Conservation (phyloP, 2,329 filamentous ascomycete genomes). For the Sclerotinia trifoliorum region DNA sequence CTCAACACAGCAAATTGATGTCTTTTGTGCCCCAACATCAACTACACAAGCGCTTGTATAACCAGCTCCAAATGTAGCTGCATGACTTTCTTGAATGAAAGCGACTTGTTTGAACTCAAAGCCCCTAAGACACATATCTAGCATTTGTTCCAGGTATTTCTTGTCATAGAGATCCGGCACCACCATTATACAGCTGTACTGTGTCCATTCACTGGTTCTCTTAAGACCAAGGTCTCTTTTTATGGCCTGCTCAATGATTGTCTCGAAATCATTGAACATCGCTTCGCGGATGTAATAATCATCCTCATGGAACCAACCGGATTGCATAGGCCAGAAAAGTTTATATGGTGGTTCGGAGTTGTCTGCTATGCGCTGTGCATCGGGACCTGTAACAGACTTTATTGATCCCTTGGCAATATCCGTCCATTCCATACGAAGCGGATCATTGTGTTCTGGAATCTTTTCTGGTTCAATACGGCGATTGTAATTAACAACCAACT, state of each 20-base stretch:
- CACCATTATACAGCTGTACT: slow-evolving; percentile 95
- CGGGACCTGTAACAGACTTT: slow-evolving; percentile 65
- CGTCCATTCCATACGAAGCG: slow-evolving; percentile 92
- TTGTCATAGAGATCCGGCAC: slow-evolving; percentile 98
- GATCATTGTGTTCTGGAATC: slow-evolving; percentile 93
- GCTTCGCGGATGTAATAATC: slow-evolving; percentile 80
- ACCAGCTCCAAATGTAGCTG: slow-evolving; percentile 90
- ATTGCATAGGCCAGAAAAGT: slow-evolving; percentile 85
- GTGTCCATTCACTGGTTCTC: slow-evolving; percentile 75
- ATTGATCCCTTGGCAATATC: slow-evolving; percentile 66
- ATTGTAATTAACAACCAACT: slow-evolving; percentile 93
- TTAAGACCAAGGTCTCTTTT: slow-evolving; percentile 78
- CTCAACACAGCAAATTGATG: slow-evolving; percentile 93
- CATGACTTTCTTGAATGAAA: slow-evolving; percentile 94
- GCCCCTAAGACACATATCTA: slow-evolving; percentile 83
- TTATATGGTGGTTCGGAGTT: slow-evolving; percentile 86
- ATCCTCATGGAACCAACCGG: slow-evolving; percentile 85
- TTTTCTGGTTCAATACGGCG: slow-evolving; percentile 77
- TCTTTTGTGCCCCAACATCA: slow-evolving; percentile 96
- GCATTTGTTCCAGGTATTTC: slow-evolving; percentile 77
- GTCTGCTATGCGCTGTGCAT: slow-evolving; percentile 84
- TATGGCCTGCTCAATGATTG: slow-evolving; percentile 82
- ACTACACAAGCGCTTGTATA: slow-evolving; percentile 94
- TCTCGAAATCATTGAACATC: slow-evolving; percentile 82
- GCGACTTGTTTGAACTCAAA: slow-evolving; percentile 87